A percentile compares a stretch with the other conserved stretches of the same genome.
Evolutionary conservation across 1,284 basidiomycete species (phyloP).

Genomic region (Vanrija pseudolonga): DNA sequence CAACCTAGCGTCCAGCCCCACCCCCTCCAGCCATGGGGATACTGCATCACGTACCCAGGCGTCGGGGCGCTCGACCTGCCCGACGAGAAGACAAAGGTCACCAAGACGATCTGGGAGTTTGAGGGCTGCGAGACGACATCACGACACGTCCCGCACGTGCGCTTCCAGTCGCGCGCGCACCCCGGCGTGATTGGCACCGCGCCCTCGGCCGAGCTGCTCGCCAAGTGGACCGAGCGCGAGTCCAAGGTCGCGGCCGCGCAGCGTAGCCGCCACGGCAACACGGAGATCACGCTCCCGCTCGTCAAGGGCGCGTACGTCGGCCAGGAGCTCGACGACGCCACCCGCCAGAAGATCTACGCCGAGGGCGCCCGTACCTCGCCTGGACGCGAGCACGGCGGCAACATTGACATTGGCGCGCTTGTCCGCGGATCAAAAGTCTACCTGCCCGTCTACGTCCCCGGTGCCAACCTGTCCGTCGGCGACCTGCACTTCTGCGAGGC

Average conservation of each 20-base stretch:
- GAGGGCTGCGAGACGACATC: slow-evolving; percentile 67
- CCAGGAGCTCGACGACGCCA: slow-evolving; percentile 53
- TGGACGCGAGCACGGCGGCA: slow-evolving; percentile 75
- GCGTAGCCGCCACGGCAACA: slow-evolving; percentile 43
- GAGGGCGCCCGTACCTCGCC: slow-evolving; percentile 74
- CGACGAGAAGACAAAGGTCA: slow-evolving; percentile 54
- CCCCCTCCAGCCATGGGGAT: slow-evolving; percentile 74
- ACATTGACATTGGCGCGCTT: slow-evolving; percentile 75
- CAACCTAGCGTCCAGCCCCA: slow-evolving; percentile 58
- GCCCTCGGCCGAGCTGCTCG: slow-evolving; percentile 66
- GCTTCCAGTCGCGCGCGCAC: slow-evolving; percentile 72
- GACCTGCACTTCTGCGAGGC: slow-evolving; percentile 79
- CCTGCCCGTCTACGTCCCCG: slow-evolving; percentile 66
- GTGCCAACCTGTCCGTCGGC: slow-evolving; percentile 72
- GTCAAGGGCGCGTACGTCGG: slow-evolving; percentile 65
- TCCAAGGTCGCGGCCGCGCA: slow-evolving; percentile 61
- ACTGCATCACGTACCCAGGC: slow-evolving; percentile 54
- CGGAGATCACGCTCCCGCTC: slow-evolving; percentile 65
- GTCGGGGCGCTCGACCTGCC: slow-evolving; percentile 8
- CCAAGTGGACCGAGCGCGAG: slow-evolving; percentile 70
- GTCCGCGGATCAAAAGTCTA: slow-evolving; percentile 50
- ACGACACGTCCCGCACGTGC: slow-evolving; percentile 71
- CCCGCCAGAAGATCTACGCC: slow-evolving; percentile 57
- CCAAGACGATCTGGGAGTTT: slow-evolving; percentile 77
- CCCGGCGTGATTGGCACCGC: slow-evolving; percentile 72